Conservation (phyloP, 139 green algal species). For the Pseudopediastrum boryanum region DNA sequence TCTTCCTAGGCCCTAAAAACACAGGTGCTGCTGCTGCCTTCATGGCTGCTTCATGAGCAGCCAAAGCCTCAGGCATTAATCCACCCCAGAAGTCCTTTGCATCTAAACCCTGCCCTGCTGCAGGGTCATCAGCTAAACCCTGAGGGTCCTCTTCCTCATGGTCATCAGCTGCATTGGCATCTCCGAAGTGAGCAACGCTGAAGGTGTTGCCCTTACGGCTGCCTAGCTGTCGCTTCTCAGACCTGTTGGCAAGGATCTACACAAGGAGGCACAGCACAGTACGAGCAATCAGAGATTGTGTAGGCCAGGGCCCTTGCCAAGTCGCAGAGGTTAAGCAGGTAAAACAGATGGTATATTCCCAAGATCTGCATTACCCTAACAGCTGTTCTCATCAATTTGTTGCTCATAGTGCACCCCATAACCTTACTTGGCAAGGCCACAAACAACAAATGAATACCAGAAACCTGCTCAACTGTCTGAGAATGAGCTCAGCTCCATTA, state of each 20-base stretch:
- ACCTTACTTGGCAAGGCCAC: too few species aligned
- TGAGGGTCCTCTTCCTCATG: neutral
- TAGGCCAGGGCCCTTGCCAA: too few species aligned
- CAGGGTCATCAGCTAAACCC: neutral
- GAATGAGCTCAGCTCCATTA: too few species aligned
- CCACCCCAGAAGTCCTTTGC: too few species aligned
- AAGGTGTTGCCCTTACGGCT: constrained; percentile 82
- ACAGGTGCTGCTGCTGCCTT: neutral
- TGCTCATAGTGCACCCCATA: too few species aligned
- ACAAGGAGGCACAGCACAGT: neutral
- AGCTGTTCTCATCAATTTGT: too few species aligned
- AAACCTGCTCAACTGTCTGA: too few species aligned
- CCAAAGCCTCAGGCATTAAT: neutral
- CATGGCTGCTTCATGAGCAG: constrained; percentile 4
- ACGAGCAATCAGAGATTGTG: too few species aligned
- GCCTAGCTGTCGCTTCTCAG: constrained; percentile 88
- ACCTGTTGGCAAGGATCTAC: constrained; percentile 82
- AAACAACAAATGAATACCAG: too few species aligned
- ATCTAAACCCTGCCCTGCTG: neutral
- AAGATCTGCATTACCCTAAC: too few species aligned
- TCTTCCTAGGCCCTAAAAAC: neutral
- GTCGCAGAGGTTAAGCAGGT: too few species aligned
- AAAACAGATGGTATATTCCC: too few species aligned
- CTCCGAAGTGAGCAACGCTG: constrained; percentile 75
- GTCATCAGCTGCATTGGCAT: neutral